phyloP scores from a whole-genome alignment of 2,329 filamentous ascomycete species.

The Sarocladium kiliense region DNA sequence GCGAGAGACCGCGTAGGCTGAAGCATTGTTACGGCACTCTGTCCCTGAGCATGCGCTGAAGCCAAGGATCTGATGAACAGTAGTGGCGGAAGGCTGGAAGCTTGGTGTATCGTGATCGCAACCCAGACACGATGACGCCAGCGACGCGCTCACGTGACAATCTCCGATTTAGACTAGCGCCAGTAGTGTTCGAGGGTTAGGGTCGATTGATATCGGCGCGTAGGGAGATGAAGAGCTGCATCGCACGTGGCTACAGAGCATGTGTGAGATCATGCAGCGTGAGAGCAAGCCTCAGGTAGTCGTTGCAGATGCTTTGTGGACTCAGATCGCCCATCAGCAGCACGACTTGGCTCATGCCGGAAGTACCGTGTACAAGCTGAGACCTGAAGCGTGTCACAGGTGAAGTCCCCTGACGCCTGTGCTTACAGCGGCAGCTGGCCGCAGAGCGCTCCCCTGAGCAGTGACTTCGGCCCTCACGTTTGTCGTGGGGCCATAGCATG shows the following conservation, averaged over 20 bases:
- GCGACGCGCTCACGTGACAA: neutral
- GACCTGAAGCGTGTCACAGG: neutral
- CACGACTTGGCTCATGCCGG: too few relatives aligned
- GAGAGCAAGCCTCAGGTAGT: neutral
- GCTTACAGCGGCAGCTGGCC: too few relatives aligned
- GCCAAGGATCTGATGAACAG: too few relatives aligned
- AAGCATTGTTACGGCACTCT: neutral
- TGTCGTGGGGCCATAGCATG: too few relatives aligned
- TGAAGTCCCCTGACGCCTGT: neutral
- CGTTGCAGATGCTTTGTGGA: too few relatives aligned
- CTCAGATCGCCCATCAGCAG: too few relatives aligned
- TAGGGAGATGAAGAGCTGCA: constrained; percentile 3
- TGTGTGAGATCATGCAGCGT: neutral
- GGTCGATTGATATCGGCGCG: neutral
- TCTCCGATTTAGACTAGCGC: neutral
- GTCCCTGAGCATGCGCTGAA: neutral
- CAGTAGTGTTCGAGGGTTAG: neutral
- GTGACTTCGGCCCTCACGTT: too few relatives aligned
- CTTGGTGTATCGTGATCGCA: too few relatives aligned
- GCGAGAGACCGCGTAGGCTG: neutral
- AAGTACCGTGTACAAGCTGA: too few relatives aligned
- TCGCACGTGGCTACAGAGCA: neutral
- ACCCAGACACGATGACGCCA: neutral
- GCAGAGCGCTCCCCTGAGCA: too few relatives aligned
- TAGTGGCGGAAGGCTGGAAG: too few relatives aligned